A percentile compares a stretch with the other conserved stretches of the same genome.
These are phyloP conservation scores for Phytophthora citricola DNA, from an alignment of 352 stramenopile species.

Conservation along the genomic window DNA sequence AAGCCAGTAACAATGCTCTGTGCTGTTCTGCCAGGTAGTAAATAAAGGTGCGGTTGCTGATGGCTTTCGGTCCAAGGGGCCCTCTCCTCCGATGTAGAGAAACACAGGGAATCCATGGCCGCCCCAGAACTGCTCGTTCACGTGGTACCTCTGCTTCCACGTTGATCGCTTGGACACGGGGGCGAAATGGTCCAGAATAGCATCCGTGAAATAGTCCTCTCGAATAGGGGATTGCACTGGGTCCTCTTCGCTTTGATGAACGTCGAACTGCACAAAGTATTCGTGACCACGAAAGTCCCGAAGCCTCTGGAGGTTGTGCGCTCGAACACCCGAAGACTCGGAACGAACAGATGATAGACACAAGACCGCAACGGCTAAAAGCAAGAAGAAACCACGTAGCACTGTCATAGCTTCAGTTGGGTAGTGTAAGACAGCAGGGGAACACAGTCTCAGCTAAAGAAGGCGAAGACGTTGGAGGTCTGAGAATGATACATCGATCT, in stretches of 20 bases:
- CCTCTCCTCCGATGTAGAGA: conserved; percentile 89
- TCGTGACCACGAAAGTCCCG: conserved; percentile 73
- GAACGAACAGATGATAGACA: conserved; percentile 1
- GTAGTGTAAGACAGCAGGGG: neutral
- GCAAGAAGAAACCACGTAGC: neutral
- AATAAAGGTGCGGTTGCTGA: conserved; percentile 83
- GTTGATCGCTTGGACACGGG: conserved; percentile 62
- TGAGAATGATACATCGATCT: conserved; percentile 16
- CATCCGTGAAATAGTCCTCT: conserved; percentile 66
- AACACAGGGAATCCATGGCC: conserved; percentile 84
- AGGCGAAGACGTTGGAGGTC: conserved; percentile 6
- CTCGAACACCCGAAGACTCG: conserved; percentile 17
- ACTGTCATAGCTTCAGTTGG: conserved; percentile 11
- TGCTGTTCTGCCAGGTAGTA: conserved; percentile 81
- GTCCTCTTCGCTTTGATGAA: conserved; percentile 37
- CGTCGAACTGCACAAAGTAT: conserved; percentile 66
- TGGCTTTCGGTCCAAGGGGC: conserved; percentile 56
- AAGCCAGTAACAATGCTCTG: conserved; percentile 80
- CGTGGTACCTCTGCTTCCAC: conserved; percentile 91
- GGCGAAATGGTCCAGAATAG: conserved; percentile 77
- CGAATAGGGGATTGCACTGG: conserved; percentile 39
- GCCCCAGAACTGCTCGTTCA: conserved; percentile 90
- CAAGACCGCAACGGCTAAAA: conserved; percentile 8
- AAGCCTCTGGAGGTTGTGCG: conserved; percentile 60
- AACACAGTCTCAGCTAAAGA: neutral